These are phyloP conservation scores for Myotisia sp. DNA, from an alignment of 2,329 filamentous ascomycete genomes.

Conservation along the genomic window DNA sequence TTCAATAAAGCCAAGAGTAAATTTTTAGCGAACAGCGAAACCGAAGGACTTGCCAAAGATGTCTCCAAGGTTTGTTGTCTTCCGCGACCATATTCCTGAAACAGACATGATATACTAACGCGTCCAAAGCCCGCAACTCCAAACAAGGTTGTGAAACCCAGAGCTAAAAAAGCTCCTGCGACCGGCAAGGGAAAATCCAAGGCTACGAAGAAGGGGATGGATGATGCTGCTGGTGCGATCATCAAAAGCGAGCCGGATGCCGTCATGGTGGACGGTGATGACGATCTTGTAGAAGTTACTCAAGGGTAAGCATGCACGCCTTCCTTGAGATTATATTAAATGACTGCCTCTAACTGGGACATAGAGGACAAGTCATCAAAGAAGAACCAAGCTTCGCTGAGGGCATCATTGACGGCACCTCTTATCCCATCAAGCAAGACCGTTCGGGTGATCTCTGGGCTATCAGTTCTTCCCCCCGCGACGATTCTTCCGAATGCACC, in stretches of 20 bases:
- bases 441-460: conserved; percentile 1
- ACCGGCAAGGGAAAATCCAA: conserved; percentile 1
- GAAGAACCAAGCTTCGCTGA: conserved; percentile 5
- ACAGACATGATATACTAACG: too few relatives aligned
- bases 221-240: conserved; percentile 3
- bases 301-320: too few relatives aligned
- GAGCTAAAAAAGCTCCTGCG: too few relatives aligned
- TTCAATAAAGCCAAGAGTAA: conserved; percentile 27
- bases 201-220: not conserved
- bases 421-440: conserved; percentile 6
- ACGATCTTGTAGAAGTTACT: too few relatives aligned
- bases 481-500: too few relatives aligned
- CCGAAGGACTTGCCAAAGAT: too few relatives aligned
- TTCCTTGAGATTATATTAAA: too few relatives aligned
- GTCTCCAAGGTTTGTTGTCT: too few relatives aligned
- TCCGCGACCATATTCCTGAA: too few relatives aligned
- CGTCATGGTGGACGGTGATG: conserved; percentile 7
- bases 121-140: not conserved
- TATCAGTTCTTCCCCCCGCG: not conserved
- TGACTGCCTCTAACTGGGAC: too few relatives aligned
- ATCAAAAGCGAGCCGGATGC: conserved; percentile 3
- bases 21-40: conserved; percentile 13
- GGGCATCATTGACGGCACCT: conserved; percentile 10
- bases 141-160: too few relatives aligned
- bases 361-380: not conserved